These are phyloP conservation scores for Hymenochaete sp. DNA, from an alignment of 1,284 basidiomycete genomes.

Conservation along the genomic window DNA sequence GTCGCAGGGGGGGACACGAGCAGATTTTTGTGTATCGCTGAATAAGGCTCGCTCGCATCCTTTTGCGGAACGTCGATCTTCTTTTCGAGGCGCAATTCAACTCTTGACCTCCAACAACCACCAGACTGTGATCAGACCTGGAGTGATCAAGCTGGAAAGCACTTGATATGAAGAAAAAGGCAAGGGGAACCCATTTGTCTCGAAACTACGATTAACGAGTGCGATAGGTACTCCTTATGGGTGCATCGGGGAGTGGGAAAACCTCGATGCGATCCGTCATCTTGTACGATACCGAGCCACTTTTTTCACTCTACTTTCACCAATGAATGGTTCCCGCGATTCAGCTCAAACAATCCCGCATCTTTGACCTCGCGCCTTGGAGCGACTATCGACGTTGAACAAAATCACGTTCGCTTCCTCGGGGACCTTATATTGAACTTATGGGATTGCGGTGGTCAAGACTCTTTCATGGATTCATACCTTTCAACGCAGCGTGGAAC, in stretches of 20 bases:
- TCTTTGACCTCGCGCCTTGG: slow-evolving; percentile 87
- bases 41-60: no score
- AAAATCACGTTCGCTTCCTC: slow-evolving; percentile 94
- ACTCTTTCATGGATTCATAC: slow-evolving; percentile 96
- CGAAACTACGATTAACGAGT: no score
- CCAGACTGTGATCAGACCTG: no score
- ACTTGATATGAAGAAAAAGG: no score
- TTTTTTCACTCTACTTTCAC: neutral
- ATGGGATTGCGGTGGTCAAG: slow-evolving; percentile 98
- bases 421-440: slow-evolving; percentile 90
- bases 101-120: no score
- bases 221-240: slow-evolving; percentile 90
- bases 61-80: no score
- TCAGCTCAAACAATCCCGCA: slow-evolving; percentile 88
- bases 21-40: no score
- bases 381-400: slow-evolving; percentile 96
- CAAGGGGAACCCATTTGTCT: no score
- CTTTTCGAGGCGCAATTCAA: no score
- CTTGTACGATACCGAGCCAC: slow-evolving; percentile 50
- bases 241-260: slow-evolving; percentile 83
- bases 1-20: no score
- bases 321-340: slow-evolving; percentile 7
- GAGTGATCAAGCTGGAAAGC: no score
- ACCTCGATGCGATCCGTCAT: slow-evolving; percentile 99
- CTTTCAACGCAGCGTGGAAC: slow-evolving; percentile 83